Evolutionary conservation across 2,329 filamentous ascomycete genomes (phyloP), one percentile per base, ranked within the genome.

Genomic region (Hypoxylon sp.): DNA sequence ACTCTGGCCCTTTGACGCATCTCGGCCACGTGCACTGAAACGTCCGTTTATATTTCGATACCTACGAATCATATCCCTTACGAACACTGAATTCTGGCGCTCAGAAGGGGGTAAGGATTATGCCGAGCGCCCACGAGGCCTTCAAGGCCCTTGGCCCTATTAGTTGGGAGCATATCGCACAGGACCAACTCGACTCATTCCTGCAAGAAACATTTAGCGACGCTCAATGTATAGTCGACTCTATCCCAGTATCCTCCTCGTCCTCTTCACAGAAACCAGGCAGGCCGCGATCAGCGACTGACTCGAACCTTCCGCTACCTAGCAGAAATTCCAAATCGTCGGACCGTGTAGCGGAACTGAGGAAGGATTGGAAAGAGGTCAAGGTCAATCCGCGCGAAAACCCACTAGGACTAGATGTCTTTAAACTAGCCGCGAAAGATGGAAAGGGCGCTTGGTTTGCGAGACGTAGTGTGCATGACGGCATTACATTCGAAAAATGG

Each of bases 361-460:
- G 90, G 64, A 92, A 92, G 75, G 88, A 93, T 79, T 98, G 95
- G 94, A 97, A 97, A 79, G 91, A 93, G 45, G 82, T 94, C 75
- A 95, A 93, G 79, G 80, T 93, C 60, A 88, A 86, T 45, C 80
- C 87, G 2, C 89, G 86, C 72, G 90, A 94, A 19, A 96, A 97
- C 75, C 92, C 93, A 0, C 83, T 93, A 7, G 89, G 86, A 0
- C 90, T 98, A 68, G 86, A 84, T 60, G 89, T 98, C 23, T 97
- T 92, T 82, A 97, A 97, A 78, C 85, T 96, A 65, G 82, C 85
- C 0, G 88, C 91, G 2, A 91, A 92, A 73, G 95, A 98, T 79
- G 90, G 93, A 38, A 90, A 90, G 70, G 95, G 94, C 1, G 86
- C 92, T 6, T 98, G 95, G 95, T 98, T 98, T 79, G 93, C 93